A percentile compares a stretch with the other conserved stretches of the same genome.
phyloP scores from a whole-genome alignment of 768 basidiomycete genomes.

The Xerocomellus amylosporus region DNA sequence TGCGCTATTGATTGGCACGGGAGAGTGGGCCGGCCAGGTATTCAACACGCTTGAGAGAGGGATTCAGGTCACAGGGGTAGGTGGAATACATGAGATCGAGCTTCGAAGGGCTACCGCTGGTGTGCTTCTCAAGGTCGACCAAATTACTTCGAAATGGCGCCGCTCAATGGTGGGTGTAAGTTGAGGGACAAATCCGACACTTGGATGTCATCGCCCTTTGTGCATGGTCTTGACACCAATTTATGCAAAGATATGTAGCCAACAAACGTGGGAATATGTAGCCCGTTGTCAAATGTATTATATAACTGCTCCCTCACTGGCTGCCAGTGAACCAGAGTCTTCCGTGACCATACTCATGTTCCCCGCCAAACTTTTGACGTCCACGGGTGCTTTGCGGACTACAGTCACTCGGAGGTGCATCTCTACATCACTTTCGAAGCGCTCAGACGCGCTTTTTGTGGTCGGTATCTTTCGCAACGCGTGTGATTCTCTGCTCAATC shows the following conservation, averaged over 20 bases:
- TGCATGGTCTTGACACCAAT: neutral
- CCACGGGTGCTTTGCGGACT: slow-evolving; percentile 16
- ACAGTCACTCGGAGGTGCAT: slow-evolving; percentile 26
- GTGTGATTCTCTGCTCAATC: slow-evolving; percentile 13
- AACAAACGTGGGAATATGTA: slow-evolving; percentile 15
- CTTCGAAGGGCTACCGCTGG: slow-evolving; percentile 73
- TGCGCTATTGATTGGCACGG: slow-evolving; percentile 60
- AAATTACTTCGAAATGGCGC: slow-evolving; percentile 64
- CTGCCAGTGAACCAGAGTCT: neutral
- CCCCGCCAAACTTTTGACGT: slow-evolving; percentile 11
- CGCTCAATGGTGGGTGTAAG: slow-evolving; percentile 55
- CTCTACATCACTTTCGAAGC: slow-evolving; percentile 42
- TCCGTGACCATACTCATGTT: slow-evolving; percentile 22
- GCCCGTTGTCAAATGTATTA: neutral
- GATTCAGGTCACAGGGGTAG: slow-evolving; percentile 54
- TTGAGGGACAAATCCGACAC: slow-evolving; percentile 4
- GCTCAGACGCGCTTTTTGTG: slow-evolving; percentile 85
- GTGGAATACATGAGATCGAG: slow-evolving; percentile 61
- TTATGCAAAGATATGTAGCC: neutral
- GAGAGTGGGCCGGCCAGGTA: slow-evolving; percentile 78
- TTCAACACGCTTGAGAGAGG: slow-evolving; percentile 68
- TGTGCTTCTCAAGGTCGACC: slow-evolving; percentile 77
- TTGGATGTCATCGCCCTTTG: neutral
- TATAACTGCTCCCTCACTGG: neutral
- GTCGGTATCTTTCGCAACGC: slow-evolving; percentile 45